Base-by-base conservation (phyloP, 441 rosid genomes). In the Populus tomentosa region DNA sequence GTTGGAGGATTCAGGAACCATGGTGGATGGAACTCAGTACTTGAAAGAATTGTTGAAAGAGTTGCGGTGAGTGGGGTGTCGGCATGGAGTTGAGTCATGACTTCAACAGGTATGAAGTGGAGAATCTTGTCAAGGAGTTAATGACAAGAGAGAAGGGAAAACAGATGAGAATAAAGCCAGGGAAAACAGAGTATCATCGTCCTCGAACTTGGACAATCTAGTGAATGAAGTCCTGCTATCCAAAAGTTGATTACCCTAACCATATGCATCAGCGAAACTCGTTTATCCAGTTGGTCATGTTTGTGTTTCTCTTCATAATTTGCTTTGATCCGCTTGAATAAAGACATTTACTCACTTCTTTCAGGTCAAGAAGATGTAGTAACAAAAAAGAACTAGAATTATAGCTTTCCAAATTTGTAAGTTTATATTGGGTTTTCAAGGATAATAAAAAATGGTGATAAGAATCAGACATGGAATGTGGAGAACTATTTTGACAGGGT, bases 11-110 rank as follows among this genome's bases (percentile, higher is more conserved):
- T 46, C 53, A 46, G 0, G 53, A 46, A 46, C 1, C 53, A 46
- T 46, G 79, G 84, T 8, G 92, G 92, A 7, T 90, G 92, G 93
- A 90, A 90, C 53, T 89, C 92, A 10, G 83, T 80, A 1, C 14
- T 89, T 7, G 93, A 90, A 77, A 86, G 11, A 90, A 87, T 79
- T 84, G 90, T 24, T 62, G 87, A 77, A 88, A 75, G 14, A 69
- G 81, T 50, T 90, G 93, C 81, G 80, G 14, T 2, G 83, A 87
- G 28, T 90, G 91, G 92, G 86, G 87, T 1, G 53, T 82, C 9
- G 91, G 95, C 8, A 75, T 87, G 78, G 90, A 88, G 80, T 81
- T 88, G 21, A 83, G 85, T 32, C 82, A 20, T 16, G 56, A 86
- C 14, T 89, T 87, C 2, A 82, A 77, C 67, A 86, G 90, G 67